phyloP scores from a whole-genome alignment of 78 protist genomes.

The Chrysochromulina tobinii region DNA sequence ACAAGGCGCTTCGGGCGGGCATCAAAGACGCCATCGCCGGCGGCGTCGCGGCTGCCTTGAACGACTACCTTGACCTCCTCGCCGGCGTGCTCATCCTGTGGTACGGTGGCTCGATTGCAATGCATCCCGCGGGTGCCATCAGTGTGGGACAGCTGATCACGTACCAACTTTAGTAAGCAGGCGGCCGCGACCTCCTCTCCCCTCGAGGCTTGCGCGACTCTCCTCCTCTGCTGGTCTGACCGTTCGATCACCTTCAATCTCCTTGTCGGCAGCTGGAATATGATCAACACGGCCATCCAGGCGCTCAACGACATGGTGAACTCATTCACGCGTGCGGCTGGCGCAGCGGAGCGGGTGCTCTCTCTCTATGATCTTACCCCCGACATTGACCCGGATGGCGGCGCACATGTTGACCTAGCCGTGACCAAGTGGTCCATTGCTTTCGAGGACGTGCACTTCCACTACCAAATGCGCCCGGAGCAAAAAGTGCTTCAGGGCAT shows the following conservation, averaged over 20 bases:
- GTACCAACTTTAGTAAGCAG: neutral
- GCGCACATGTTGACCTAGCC: no score
- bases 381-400: neutral
- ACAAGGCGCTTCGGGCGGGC: neutral
- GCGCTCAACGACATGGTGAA: neutral
- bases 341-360: slow-evolving; percentile 40
- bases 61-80: neutral
- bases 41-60: neutral
- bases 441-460: neutral
- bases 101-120: slow-evolving; percentile 13
- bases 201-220: no score
- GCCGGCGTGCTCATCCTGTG: slow-evolving; percentile 40
- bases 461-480: slow-evolving; percentile 3
- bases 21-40: neutral
- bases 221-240: no score
- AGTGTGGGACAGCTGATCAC: neutral
- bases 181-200: no score
- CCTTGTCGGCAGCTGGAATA: neutral
- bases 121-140: neutral
- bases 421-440: no score
- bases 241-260: no score
- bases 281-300: neutral
- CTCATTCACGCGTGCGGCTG: slow-evolving; percentile 44
- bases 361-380: neutral
- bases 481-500: neutral